phyloP scores from a whole-genome alignment of 768 basidiomycete genomes.

The Leccinum obscurum region DNA sequence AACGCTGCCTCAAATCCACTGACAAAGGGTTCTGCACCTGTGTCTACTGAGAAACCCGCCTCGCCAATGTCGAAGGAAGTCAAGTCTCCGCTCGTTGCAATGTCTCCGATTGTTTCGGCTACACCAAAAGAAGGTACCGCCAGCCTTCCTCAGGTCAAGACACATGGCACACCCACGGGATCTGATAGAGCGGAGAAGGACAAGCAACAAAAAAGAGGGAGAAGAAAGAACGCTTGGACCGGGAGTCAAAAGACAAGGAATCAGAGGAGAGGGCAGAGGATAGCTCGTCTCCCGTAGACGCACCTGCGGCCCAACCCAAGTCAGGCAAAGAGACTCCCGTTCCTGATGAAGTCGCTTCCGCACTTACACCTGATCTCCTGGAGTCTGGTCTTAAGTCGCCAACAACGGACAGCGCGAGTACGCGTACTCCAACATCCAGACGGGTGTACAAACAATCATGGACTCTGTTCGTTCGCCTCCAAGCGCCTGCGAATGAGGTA shows the following conservation, averaged over 20 bases:
- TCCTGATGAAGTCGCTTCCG: slow-evolving; percentile 26
- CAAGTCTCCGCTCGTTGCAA: slow-evolving; percentile 37
- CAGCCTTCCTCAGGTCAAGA: slow-evolving; percentile 31
- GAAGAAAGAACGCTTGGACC: slow-evolving; percentile 54
- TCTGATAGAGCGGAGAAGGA: slow-evolving; percentile 57
- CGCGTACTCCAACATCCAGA: slow-evolving; percentile 69
- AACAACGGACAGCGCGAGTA: slow-evolving; percentile 57
- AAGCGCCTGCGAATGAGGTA: slow-evolving; percentile 50
- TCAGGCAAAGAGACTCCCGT: slow-evolving; percentile 43
- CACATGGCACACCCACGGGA: slow-evolving; percentile 34
- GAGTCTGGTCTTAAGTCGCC: slow-evolving; percentile 52
- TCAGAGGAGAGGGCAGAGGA: slow-evolving; percentile 36
- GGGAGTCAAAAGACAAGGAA: slow-evolving; percentile 40
- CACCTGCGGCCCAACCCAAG: slow-evolving; percentile 25
- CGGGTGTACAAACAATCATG: slow-evolving; percentile 71
- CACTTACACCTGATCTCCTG: slow-evolving; percentile 27
- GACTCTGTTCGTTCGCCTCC: slow-evolving; percentile 82
- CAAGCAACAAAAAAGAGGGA: slow-evolving; percentile 56
- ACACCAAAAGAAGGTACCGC: slow-evolving; percentile 39
- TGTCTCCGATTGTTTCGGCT: slow-evolving; percentile 34
- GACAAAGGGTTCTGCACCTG: slow-evolving; percentile 35
- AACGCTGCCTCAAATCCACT: slow-evolving; percentile 37
- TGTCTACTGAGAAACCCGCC: slow-evolving; percentile 38
- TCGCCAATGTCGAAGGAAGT: slow-evolving; percentile 33
- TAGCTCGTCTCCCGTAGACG: slow-evolving; percentile 27